Evolutionary conservation across 768 basidiomycete genomes (phyloP), one percentile per base, ranked within the genome.

Genomic region (Asterophora lycoperdoides): DNA sequence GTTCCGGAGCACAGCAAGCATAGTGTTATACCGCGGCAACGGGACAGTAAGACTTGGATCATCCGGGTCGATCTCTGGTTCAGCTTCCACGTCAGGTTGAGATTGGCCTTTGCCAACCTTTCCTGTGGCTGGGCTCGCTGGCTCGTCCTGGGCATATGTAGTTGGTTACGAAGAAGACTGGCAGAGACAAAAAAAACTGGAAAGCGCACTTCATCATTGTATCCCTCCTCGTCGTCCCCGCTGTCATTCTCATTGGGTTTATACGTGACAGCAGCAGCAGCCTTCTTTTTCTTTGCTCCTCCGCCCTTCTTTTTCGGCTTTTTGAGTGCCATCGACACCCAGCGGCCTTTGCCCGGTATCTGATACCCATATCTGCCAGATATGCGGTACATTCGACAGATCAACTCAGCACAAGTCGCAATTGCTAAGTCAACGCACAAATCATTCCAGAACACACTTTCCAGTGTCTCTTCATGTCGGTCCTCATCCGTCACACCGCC

Each of bases 401-500:
- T 5, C n/a, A 5, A 41, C 38, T 34, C 0, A n/a, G n/a, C n/a
- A n/a, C 28, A 29, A 14, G 9, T 2, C 28, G 15, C 46, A 13
- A 40, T 13, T 5, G 17, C 38, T 43, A 44, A 35, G 2, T 17
- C 17, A 64, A 80, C 53, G 52, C 6, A 90, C 89, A 94, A 54
- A 58, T 94, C 92, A 52, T 93, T 91, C 74, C 86, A 88, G 63
- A 95, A 95, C 1, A 84, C 74, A 52, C 87, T 91, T 49, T 91
- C 86, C 53, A 96, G 62, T 3, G 77, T 81, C 59, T 96, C 93
- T 63, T 95, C 93, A 32, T 78, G 77, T 15, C 74, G 81, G 56
- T 95, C 93, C 52, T 92, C 88, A 52, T 96, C 93, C 4, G 81
- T 86, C 0, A 95, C 93, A 13, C 77, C 93, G 10, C 93, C 93